A percentile compares a stretch with the other conserved stretches of the same genome.
These are phyloP conservation scores for Sporothrix curviconia DNA, from an alignment of 2,329 filamentous ascomycete species.

Conservation along the genomic window DNA sequence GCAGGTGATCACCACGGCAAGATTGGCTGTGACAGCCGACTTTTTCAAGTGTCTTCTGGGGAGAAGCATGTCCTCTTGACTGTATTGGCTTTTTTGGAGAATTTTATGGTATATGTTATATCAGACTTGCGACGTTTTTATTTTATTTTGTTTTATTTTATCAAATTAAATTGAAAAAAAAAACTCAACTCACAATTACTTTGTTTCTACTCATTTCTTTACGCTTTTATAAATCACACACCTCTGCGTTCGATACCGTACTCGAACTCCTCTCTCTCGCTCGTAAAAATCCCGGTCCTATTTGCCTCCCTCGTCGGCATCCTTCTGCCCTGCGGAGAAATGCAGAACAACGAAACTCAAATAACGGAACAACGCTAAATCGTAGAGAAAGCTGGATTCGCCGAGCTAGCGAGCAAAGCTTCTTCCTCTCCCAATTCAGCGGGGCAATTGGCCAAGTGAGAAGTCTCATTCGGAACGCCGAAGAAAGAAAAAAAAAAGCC, in stretches of 20 bases:
- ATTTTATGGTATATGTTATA: no score
- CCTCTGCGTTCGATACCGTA: no score
- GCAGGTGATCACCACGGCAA: not conserved
- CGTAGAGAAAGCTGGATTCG: not conserved
- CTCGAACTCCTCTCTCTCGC: no score
- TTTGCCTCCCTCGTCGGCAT: not conserved
- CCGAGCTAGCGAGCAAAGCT: not conserved
- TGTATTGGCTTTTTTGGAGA: no score
- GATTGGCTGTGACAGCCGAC: conserved; percentile 4
- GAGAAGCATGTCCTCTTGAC: no score
- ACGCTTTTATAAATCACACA: no score
- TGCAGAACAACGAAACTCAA: conserved; percentile 3
- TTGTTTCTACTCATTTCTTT: not conserved
- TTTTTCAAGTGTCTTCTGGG: no score
- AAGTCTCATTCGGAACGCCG: not conserved
- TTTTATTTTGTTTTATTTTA: not conserved
- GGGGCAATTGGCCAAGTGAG: not conserved
- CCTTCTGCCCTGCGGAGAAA: not conserved
- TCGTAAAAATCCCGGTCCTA: not conserved
- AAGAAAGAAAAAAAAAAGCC: not conserved
- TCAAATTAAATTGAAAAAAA: not conserved
- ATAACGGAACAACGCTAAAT: conserved; percentile 7
- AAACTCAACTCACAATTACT: no score
- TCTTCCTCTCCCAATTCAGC: not conserved
- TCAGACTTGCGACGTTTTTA: no score